These are phyloP conservation scores for Craterostigma plantagineum DNA, from an alignment of 257 asterid species.

Conservation along the genomic window DNA sequence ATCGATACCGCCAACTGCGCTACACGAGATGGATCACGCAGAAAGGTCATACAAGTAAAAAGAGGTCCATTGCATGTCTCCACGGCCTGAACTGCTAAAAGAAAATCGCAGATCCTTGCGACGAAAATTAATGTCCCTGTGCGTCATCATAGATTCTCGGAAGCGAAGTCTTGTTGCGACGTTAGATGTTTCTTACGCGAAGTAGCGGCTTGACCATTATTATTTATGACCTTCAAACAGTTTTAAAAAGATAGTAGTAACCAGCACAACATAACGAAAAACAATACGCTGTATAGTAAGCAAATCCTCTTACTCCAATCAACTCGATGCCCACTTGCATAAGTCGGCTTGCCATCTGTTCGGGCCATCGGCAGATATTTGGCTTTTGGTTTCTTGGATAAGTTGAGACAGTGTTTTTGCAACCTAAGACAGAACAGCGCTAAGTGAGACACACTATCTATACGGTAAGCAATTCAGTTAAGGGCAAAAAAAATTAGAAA, in stretches of 20 bases:
- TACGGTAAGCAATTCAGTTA: too few species aligned
- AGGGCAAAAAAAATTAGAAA: too few species aligned
- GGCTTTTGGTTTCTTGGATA: conserved; percentile 85
- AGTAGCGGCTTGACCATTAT: too few species aligned
- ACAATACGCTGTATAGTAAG: neutral
- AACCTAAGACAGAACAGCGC: too few species aligned
- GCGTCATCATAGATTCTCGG: conserved; percentile 65
- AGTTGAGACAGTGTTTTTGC: conserved; percentile 84
- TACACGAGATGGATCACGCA: conserved; percentile 70
- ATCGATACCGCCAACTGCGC: conserved; percentile 80
- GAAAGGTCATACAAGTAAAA: conserved; percentile 64
- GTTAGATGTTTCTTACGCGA: conserved; percentile 57
- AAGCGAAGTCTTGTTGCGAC: conserved; percentile 74
- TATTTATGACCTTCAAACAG: too few species aligned
- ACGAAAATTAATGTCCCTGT: conserved; percentile 65
- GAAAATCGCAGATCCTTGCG: conserved; percentile 92
- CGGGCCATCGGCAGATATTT: conserved; percentile 61
- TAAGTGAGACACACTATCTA: too few species aligned
- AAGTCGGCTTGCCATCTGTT: conserved; percentile 93
- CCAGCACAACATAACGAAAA: neutral
- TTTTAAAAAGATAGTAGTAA: neutral
- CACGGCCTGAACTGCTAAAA: conserved; percentile 87
- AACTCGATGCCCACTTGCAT: conserved; percentile 82
- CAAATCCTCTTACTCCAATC: conserved; percentile 54
- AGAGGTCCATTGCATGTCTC: conserved; percentile 84